phyloP scores from a whole-genome alignment of 1,139 yeast species.

The Suhomyces bribrorum region DNA sequence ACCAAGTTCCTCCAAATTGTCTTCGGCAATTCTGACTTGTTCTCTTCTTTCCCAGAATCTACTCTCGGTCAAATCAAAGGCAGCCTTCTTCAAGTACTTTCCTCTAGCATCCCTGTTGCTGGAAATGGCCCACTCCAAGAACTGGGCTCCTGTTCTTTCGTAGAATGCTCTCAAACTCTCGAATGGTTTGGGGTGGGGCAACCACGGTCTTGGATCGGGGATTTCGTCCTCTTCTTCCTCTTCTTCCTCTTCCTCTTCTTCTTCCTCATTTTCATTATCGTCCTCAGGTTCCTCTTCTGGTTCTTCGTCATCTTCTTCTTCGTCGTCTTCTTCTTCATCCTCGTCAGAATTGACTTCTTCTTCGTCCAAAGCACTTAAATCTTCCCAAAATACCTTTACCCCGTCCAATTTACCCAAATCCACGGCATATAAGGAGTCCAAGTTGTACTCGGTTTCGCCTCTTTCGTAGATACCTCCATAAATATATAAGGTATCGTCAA shows the following conservation, averaged over 20 bases:
- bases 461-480: conserved; percentile 90
- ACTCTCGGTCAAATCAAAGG: conserved; percentile 89
- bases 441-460: conserved; percentile 79
- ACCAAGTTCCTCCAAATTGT: conserved; percentile 82
- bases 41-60: conserved; percentile 99
- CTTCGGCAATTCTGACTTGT: conserved; percentile 85
- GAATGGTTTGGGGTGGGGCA: conserved; percentile 97
- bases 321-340: conserved; percentile 68
- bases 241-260: conserved; percentile 62
- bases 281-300: conserved; percentile 53
- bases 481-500: conserved; percentile 81
- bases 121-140: conserved; percentile 90
- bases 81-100: conserved; percentile 81
- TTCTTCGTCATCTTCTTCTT: conserved; percentile 59
- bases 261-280: conserved; percentile 52
- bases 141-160: conserved; percentile 80
- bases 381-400: conserved; percentile 88
- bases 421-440: conserved; percentile 83
- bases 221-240: conserved; percentile 66
- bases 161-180: conserved; percentile 83
- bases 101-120: conserved; percentile 87
- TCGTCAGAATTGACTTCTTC: conserved; percentile 61
- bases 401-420: conserved; percentile 90
- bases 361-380: conserved; percentile 58
- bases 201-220: conserved; percentile 94